Base-by-base conservation (phyloP, 495 filamentous ascomycete genomes). In the Aspergillus campestris region DNA sequence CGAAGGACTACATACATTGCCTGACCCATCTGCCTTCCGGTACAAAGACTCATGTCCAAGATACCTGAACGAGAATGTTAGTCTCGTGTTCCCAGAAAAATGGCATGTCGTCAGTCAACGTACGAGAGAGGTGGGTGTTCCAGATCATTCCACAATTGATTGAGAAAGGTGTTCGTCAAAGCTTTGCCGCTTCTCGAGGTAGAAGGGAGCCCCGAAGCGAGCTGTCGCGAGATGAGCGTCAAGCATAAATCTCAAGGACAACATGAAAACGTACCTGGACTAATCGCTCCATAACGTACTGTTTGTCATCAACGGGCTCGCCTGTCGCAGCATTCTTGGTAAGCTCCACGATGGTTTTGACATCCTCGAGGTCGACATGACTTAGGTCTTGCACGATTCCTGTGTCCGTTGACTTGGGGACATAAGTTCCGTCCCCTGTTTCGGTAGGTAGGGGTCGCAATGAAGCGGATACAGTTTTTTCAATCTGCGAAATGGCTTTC, bases 221-320 rank as follows among this genome's bases (percentile, higher is more conserved):
- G 58, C 61, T 65, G 40, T 45, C 41, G 13, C 13, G 8, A 7
- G 33, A 8, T 45, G 42, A 52, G 41, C 41, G 18, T 24, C 18
- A 24, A 24, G 18, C 18, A 24, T 10, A 6, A 29, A 41, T 13
- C 49, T 47, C 15, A 33, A n/a, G 10, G 11, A 12, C 32, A 38
- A 36, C 33, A 32, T 44, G 31, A 7, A 9, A 33, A 57, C 58
- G 31, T 38, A 72, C 63, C 57, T 73, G 60, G 41, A 80, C 70
- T 34, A 80, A 51, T 24, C 65, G 60, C 50, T 81, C 78, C 74
- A 78, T 80, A 8, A 74, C 60, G 50, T 79, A 81, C 3, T 68
- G 60, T 63, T 89, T 89, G 65, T 96, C 90, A 50, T 96, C 82
- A 13, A 94, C 79, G 5, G 89, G 87, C 39, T 92, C 83, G 8